Base-by-base conservation (phyloP, 2,329 filamentous ascomycete species). In the Pseudomassariella vexata region DNA sequence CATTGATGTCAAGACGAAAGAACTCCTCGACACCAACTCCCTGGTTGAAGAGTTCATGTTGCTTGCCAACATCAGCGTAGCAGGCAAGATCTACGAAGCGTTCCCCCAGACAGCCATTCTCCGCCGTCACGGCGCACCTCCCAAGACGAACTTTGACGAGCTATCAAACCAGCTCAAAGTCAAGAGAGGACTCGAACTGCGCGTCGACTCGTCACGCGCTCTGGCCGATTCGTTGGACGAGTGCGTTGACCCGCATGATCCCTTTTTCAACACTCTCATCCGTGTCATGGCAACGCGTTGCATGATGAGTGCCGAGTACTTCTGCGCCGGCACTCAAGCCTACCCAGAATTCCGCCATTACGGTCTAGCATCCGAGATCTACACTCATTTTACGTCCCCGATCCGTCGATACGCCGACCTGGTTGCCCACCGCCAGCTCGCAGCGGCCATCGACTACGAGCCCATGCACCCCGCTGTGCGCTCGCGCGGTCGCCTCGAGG, bases 271-370 rank as follows among this genome's bases (percentile, higher is more conserved):
- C 71, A 98, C 90, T 3, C 78, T 98, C 16, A 82, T 98, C 47
- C 86, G 92, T 55, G 95, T 98, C 62, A 85, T 98, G 67, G 92
- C 92, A 8, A 98, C 92, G 7, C 82, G 92, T 15, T 98, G 92
- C 73, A 98, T 98, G 92, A 95, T 95, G 71, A 92, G 87, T 33
- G 92, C 92, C 40, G 92, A 98, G 62, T 98, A 98, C 64, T 98
- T 98, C 63, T 92, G 85, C 63, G 85, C 90, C 0, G 92, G 92
- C 38, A 89, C 88, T 6, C 88, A 95, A 56, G 79, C 89, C 0
- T 90, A 92, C 56, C 83, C 87, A 1, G 92, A 96, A 56, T 98
- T 95, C 72, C 79, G 87, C 32, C 94, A 98, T 64, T 98, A 98
- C 60, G 92, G 92, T 46, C 79, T 98, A 21, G 94, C 94, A 1